phyloP scores from a whole-genome alignment of 192 early-diverging fungal species.

The Lunasporangiospora selenospora region DNA sequence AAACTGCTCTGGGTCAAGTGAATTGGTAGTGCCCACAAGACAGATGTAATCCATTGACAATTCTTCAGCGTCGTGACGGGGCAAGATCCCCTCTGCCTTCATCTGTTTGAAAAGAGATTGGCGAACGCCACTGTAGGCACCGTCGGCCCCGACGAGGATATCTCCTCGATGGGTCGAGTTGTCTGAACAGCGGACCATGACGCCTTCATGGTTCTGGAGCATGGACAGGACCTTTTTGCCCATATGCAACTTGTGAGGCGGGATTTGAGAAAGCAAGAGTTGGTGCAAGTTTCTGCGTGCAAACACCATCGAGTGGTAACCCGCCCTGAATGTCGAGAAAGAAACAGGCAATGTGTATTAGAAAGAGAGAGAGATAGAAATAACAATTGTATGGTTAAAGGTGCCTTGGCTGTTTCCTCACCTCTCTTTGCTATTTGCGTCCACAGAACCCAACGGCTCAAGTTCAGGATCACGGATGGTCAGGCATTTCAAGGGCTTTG shows the following conservation, averaged over 20 bases:
- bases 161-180: slow-evolving; percentile 14
- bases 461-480: slow-evolving; percentile 8
- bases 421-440: slow-evolving; percentile 26
- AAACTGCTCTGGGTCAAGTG: not conserved
- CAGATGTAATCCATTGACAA: slow-evolving; percentile 20
- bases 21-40: slow-evolving; percentile 19
- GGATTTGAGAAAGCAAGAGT: slow-evolving; percentile 20
- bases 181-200: slow-evolving; percentile 20
- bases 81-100: slow-evolving; percentile 1
- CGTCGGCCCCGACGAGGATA: slow-evolving; percentile 30
- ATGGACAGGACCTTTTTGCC: slow-evolving; percentile 16
- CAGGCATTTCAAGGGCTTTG: slow-evolving; percentile 23
- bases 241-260: slow-evolving; percentile 24
- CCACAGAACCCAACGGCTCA: slow-evolving; percentile 12
- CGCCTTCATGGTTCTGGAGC: slow-evolving; percentile 9
- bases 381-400: not conserved
- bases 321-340: slow-evolving; percentile 3
- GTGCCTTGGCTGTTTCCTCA: not conserved
- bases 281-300: slow-evolving; percentile 12
- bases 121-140: slow-evolving; percentile 23
- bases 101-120: slow-evolving; percentile 16
- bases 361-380: not conserved
- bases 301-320: slow-evolving; percentile 23
- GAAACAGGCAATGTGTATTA: not conserved
- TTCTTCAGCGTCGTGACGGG: slow-evolving; percentile 12